Evolutionary conservation across 345 rosid genomes (phyloP).

Genomic region (Eucalyptus virginea): DNA sequence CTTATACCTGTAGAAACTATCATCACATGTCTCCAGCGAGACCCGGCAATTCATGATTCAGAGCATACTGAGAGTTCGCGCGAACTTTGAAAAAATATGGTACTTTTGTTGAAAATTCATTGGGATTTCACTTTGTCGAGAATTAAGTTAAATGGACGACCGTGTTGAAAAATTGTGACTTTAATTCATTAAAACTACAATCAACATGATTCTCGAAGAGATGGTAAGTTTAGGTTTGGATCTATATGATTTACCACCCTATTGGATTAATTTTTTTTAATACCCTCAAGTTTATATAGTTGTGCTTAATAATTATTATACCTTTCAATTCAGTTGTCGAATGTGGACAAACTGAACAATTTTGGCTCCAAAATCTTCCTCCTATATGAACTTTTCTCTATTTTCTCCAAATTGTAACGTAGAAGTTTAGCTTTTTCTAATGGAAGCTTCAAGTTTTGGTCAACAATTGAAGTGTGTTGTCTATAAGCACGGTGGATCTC

Average conservation of each 20-base stretch:
- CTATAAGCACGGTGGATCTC: background rate
- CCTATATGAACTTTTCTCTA: background rate
- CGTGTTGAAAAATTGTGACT: background rate
- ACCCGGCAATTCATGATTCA: fast-evolving
- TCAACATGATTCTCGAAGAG: background rate
- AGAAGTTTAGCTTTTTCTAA: too few species aligned
- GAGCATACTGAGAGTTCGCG: background rate
- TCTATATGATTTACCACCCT: background rate
- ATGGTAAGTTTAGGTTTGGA: background rate
- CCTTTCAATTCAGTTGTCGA: background rate
- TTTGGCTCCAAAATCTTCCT: background rate
- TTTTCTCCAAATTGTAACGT: background rate
- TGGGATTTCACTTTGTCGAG: background rate
- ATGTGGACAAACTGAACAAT: background rate
- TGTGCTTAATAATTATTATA: background rate
- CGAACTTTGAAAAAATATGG: background rate
- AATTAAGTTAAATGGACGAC: fast-evolving
- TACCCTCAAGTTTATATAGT: background rate
- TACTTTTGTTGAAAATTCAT: background rate
- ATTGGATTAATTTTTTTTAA: too few species aligned
- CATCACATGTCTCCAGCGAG: fast-evolving
- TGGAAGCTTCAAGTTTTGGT: background rate
- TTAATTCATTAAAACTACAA: too few species aligned
- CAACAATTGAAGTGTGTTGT: background rate
- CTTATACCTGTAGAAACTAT: background rate